Base-by-base conservation (phyloP, 306 rosid species). In the Geum urbanum region DNA sequence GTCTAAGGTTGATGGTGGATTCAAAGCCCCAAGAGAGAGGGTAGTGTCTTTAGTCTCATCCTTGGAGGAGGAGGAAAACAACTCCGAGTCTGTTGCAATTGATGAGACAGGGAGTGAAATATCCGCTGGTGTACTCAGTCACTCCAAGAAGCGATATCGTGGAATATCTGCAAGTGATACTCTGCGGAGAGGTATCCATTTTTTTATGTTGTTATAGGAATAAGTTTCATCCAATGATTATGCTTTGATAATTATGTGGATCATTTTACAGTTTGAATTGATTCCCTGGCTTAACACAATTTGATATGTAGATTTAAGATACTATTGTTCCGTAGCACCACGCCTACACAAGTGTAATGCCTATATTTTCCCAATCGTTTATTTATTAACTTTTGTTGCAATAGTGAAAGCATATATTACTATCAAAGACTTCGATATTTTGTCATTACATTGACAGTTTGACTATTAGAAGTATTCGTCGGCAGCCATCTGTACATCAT, bases 11-110 rank as follows among this genome's bases (percentile, higher is more conserved):
- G 87, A 81, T 20, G 83, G 72, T 56, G 86, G 85, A 46, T 94
- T 94, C 86, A 94, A 91, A 83, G 81, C 84, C 66, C 97, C 96
- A 0, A 85, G 82, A 79, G 91, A 85, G 58, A 88, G 81, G 76
- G 82, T 77, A 44, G 77, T 72, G 20, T 85, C 92, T 40, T 79
- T 86, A 82, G 86, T 81, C 22, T 84, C 97, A 50, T 83, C 88
- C 60, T 78, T 88, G 5, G 92, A 88, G 54, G 97, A 94, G 67
- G 96, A 85, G 67, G 90, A 85, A 53, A 79, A 66, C 59, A 79
- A 66, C 57, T 73, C 78, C 0, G 97, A 79, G 74, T 47, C 74
- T n/a, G 52, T 79, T 56, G 69, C 16, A 66, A 72, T 71, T 27
- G 91, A 81, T 39, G 96, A 84, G 22, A 57, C 83, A 16, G 87